Percentiles rank a stretch among this genome's conserved stretches.
phyloP scores from a whole-genome alignment of 805 yeast genomes.

The Candida boleticola region DNA sequence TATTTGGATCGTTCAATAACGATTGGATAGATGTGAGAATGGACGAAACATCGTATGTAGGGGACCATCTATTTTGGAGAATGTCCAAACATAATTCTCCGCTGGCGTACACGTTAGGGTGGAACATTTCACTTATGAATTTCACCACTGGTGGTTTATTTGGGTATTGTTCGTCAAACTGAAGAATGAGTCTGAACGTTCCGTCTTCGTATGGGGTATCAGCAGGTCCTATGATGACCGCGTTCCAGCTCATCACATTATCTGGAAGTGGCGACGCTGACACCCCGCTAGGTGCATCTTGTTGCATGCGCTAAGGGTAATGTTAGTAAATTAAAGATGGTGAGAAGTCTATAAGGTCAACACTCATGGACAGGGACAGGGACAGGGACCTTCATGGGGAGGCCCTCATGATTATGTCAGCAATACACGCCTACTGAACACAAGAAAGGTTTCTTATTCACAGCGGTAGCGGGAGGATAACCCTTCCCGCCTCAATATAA shows the following conservation, averaged over 20 bases:
- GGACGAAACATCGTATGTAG: constrained; percentile 96
- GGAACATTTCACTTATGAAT: constrained; percentile 92
- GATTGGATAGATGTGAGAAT: constrained; percentile 92
- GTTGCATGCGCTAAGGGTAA: constrained; percentile 79
- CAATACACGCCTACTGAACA: no score
- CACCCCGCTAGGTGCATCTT: constrained; percentile 97
- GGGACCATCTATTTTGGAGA: constrained; percentile 96
- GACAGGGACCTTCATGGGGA: no score
- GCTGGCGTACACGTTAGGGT: constrained; percentile 93
- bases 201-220: constrained; percentile 99
- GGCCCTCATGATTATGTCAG: no score
- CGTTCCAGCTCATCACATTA: constrained; percentile 96
- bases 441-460: no score
- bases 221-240: constrained; percentile 95
- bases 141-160: constrained; percentile 94
- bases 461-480: no score
- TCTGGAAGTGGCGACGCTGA: constrained; percentile 97
- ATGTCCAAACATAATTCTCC: constrained; percentile 97
- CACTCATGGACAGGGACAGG: no score
- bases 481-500: no score
- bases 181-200: constrained; percentile 80
- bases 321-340: constrained; percentile 17
- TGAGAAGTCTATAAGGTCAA: background rate
- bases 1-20: constrained; percentile 92
- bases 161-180: constrained; percentile 96